phyloP scores from a whole-genome alignment of 129 eudicot genomes.

The Artemisia annua region DNA sequence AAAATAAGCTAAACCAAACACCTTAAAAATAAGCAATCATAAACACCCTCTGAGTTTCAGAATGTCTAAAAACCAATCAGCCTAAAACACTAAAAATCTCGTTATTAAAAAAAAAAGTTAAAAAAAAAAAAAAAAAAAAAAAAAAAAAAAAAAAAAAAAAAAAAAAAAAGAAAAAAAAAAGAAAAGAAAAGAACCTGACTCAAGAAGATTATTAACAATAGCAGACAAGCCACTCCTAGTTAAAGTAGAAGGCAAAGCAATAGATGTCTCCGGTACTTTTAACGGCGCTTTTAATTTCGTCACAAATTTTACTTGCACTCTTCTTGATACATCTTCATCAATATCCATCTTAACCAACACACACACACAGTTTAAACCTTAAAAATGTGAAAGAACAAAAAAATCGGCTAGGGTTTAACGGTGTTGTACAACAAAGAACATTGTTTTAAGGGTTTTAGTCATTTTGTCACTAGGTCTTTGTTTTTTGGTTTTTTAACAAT shows the following conservation, averaged over 20 bases:
- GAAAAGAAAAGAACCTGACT: slow-evolving; percentile 38
- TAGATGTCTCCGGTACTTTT: slow-evolving; percentile 59
- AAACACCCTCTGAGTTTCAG: too few species aligned
- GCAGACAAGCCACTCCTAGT: slow-evolving; percentile 79
- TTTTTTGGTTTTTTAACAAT: neutral
- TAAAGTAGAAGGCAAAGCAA: slow-evolving; percentile 73
- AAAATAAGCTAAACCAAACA: too few species aligned
- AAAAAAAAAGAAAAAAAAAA: neutral
- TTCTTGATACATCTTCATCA: slow-evolving; percentile 50
- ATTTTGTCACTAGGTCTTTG: neutral
- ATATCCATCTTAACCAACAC: slow-evolving; percentile 40
- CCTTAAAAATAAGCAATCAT: too few species aligned
- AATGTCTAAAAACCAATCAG: too few species aligned
- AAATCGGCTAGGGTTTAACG: too few species aligned
- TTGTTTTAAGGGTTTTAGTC: neutral
- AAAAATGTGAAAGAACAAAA: neutral
- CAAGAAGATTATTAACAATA: slow-evolving; percentile 73
- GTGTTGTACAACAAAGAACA: too few species aligned
- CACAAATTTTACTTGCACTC: slow-evolving; percentile 74
- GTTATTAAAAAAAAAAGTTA: too few species aligned
- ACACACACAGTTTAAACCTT: neutral
- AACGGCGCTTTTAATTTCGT: slow-evolving; percentile 68
- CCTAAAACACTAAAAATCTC: too few species aligned
- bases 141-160: too few species aligned
- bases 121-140: too few species aligned